A percentile compares a stretch with the other conserved stretches of the same genome.
Conservation (phyloP, 2,329 filamentous ascomycete genomes). For the Fusarium virguliforme region DNA sequence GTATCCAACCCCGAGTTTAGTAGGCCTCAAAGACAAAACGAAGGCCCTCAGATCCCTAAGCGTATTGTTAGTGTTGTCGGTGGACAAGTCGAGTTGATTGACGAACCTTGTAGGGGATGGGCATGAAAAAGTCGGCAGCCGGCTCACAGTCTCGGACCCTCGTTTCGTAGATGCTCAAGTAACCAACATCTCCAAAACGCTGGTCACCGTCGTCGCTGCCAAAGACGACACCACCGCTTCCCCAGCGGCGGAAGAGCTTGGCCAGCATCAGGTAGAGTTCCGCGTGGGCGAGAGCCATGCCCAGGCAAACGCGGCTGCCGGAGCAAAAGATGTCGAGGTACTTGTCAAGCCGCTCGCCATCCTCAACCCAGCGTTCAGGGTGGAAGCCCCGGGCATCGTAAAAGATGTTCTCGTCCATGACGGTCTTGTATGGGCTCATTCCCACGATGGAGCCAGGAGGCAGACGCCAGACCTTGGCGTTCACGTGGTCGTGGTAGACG, state of each 20-base stretch:
- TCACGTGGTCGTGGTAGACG: conserved; percentile 50
- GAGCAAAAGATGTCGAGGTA: conserved; percentile 57
- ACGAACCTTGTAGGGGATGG: conserved; percentile 57
- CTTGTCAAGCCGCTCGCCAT: conserved; percentile 54
- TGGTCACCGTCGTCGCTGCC: conserved; percentile 54
- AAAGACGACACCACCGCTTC: conserved; percentile 53
- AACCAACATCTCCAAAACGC: conserved; percentile 55
- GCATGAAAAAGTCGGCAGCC: conserved; percentile 59
- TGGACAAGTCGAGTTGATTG: too few species aligned
- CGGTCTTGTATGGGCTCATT: conserved; percentile 58
- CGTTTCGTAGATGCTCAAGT: conserved; percentile 57
- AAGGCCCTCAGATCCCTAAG: conserved; percentile 55
- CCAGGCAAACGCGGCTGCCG: conserved; percentile 57
- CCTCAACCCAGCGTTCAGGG: conserved; percentile 57
- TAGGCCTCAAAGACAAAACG: conserved; percentile 55
- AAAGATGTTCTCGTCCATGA: conserved; percentile 56
- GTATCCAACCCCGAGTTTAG: conserved; percentile 26
- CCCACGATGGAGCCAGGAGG: conserved; percentile 56
- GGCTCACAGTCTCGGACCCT: conserved; percentile 56
- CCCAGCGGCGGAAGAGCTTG: conserved; percentile 59
- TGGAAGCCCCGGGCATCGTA: conserved; percentile 54
- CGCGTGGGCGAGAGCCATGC: conserved; percentile 58
- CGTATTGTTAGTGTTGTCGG: conserved; percentile 22
- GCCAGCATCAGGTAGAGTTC: conserved; percentile 59
- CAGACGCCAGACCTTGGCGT: conserved; percentile 51